These are phyloP conservation scores for Rhizopogon sp. DNA, from an alignment of 768 basidiomycete genomes.

Conservation along the genomic window DNA sequence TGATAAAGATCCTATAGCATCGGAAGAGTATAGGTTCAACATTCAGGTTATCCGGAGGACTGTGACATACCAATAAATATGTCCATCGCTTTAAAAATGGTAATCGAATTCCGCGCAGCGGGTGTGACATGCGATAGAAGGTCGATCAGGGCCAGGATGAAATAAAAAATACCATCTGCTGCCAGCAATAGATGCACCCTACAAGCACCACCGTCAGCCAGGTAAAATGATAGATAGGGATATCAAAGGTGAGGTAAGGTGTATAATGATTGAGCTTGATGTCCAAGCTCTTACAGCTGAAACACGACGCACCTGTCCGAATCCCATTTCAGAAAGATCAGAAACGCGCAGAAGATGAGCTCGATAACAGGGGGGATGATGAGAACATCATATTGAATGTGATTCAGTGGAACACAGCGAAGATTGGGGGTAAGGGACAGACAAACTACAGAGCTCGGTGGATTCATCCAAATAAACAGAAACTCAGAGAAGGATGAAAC, in stretches of 20 bases:
- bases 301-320: constrained; percentile 40
- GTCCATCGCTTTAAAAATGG: constrained; percentile 50
- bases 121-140: constrained; percentile 53
- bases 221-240: neutral
- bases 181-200: constrained; percentile 57
- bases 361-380: constrained; percentile 64
- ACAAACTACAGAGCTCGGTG: constrained; percentile 52
- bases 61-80: constrained; percentile 52
- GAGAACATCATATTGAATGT: constrained; percentile 41
- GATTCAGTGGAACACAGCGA: constrained; percentile 56
- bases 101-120: constrained; percentile 39
- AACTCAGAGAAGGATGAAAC: constrained; percentile 6
- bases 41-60: neutral
- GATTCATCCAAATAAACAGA: constrained; percentile 13
- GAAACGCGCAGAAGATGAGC: constrained; percentile 48
- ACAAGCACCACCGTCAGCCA: constrained; percentile 3
- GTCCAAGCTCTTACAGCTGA: neutral
- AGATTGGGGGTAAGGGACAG: constrained; percentile 67
- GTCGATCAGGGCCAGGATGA: constrained; percentile 55
- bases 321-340: constrained; percentile 46
- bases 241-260: constrained; percentile 8
- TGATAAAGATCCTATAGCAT: constrained; percentile 43
- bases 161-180: constrained; percentile 58
- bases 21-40: neutral
- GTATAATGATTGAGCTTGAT: neutral